These are phyloP conservation scores for Xylariomycetidae sp. DNA, from an alignment of 2,329 filamentous ascomycete genomes.

Conservation along the genomic window DNA sequence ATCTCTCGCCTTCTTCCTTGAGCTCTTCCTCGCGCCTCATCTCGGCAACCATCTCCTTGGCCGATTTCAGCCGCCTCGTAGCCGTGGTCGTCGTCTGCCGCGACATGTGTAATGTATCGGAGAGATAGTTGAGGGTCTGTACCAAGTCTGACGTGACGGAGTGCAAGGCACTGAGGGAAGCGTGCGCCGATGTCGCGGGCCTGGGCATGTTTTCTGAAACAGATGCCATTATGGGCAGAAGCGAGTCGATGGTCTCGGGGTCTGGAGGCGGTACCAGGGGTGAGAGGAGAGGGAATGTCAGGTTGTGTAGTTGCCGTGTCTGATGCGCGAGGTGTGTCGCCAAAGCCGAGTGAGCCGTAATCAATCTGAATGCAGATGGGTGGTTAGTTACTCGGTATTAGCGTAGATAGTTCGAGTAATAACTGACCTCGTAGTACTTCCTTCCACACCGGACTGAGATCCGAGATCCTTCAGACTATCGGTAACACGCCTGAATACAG, in stretches of 20 bases:
- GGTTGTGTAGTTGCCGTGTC: slow-evolving; percentile 68
- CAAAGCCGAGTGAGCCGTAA: slow-evolving; percentile 70
- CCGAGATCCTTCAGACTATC: slow-evolving; percentile 68
- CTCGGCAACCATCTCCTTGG: slow-evolving; percentile 80
- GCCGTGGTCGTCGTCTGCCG: slow-evolving; percentile 82
- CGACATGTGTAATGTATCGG: slow-evolving; percentile 91
- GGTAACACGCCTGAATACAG: slow-evolving; percentile 64
- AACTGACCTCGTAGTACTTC: slow-evolving; percentile 62
- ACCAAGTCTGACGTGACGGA: slow-evolving; percentile 68
- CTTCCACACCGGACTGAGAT: slow-evolving; percentile 67
- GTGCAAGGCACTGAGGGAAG: slow-evolving; percentile 65
- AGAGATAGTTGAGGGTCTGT: slow-evolving; percentile 77
- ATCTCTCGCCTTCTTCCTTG: slow-evolving; percentile 75
- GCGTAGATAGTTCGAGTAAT: not conserved
- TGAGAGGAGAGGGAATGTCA: slow-evolving; percentile 66
- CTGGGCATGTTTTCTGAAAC: slow-evolving; percentile 65
- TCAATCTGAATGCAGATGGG: slow-evolving; percentile 48
- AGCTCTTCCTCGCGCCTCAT: slow-evolving; percentile 79
- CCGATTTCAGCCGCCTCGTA: slow-evolving; percentile 71
- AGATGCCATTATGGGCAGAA: slow-evolving; percentile 63
- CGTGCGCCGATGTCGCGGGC: slow-evolving; percentile 56
- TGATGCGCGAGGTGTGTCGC: slow-evolving; percentile 72
- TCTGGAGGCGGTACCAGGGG: slow-evolving; percentile 61
- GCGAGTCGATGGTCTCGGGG: slow-evolving; percentile 59
- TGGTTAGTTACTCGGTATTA: no score